Conservation (phyloP, 139 green algal genomes). For the Marvania coccoides region DNA sequence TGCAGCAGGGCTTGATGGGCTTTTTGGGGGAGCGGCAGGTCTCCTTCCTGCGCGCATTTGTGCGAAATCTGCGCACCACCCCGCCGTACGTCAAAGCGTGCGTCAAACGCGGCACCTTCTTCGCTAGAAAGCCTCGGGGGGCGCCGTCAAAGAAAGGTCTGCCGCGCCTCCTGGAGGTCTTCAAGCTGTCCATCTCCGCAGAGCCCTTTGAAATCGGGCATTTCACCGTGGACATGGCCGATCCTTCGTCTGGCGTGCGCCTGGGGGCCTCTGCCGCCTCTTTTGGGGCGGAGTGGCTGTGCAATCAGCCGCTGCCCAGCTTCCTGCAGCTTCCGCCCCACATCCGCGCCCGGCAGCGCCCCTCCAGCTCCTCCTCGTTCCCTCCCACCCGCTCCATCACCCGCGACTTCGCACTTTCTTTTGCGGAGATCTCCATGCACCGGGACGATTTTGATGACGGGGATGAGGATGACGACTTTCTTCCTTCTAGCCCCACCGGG, state of each 20-base stretch:
- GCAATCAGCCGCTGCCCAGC: slow-evolving; percentile 25
- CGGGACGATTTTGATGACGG: not conserved
- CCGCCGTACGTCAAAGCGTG: slow-evolving; percentile 23
- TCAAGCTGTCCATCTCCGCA: slow-evolving; percentile 4
- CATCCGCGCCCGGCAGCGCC: not conserved
- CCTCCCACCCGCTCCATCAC: not conserved
- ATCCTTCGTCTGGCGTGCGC: slow-evolving; percentile 23
- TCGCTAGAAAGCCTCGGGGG: slow-evolving; percentile 19
- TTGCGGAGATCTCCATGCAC: not conserved
- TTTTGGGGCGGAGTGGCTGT: slow-evolving; percentile 10
- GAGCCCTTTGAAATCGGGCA: slow-evolving; percentile 29
- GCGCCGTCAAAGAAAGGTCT: slow-evolving; percentile 12
- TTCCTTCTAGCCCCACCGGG: not conserved
- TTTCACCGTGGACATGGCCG: slow-evolving; percentile 25
- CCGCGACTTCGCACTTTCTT: not conserved
- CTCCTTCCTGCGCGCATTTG: slow-evolving; percentile 21
- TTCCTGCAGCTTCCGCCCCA: slow-evolving; percentile 14
- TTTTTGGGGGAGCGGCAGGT: slow-evolving; percentile 44
- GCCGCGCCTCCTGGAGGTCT: slow-evolving; percentile 22
- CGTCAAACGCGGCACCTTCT: slow-evolving; percentile 41
- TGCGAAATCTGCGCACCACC: not conserved
- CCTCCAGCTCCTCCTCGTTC: not conserved
- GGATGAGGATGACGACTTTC: not conserved
- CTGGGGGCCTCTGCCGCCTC: slow-evolving; percentile 3
- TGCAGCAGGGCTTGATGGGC: too few species aligned